phyloP scores from a whole-genome alignment of 495 filamentous ascomycete species.

The Penicillium bialowiezense region DNA sequence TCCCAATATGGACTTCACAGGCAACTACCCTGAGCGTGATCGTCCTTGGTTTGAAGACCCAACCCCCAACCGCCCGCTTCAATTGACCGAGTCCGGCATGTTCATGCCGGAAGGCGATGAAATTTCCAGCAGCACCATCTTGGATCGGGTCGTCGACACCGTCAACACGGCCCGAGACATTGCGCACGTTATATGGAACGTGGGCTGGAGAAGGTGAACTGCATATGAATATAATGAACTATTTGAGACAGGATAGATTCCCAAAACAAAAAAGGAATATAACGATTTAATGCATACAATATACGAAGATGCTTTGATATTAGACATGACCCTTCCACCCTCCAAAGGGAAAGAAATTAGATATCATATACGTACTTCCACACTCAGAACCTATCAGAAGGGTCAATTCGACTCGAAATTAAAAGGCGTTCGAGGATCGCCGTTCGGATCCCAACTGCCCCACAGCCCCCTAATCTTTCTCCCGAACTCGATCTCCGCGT shows the following conservation, averaged over 20 bases:
- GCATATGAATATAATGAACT: constrained; percentile 3
- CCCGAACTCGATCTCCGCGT: constrained; percentile 5
- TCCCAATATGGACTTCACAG: constrained; percentile 45
- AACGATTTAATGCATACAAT: constrained; percentile 5
- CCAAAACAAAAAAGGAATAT: neutral
- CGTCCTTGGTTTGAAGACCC: constrained; percentile 38
- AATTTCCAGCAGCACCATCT: constrained; percentile 54
- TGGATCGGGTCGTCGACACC: constrained; percentile 84
- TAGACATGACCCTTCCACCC: no score
- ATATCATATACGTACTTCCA: no score
- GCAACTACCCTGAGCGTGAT: constrained; percentile 20
- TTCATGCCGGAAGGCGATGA: constrained; percentile 82
- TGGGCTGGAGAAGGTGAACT: constrained; percentile 79
- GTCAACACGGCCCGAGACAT: constrained; percentile 97
- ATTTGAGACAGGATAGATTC: neutral
- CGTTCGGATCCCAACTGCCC: constrained; percentile 7
- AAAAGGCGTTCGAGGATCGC: neutral
- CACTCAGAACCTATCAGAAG: no score
- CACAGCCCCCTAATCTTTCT: constrained; percentile 15
- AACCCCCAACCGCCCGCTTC: constrained; percentile 45
- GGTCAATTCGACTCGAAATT: neutral
- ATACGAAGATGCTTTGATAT: no score
- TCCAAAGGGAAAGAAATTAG: no score
- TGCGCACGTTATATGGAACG: constrained; percentile 96
- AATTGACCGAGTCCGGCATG: constrained; percentile 76